These are phyloP conservation scores for Apostasia ramifera DNA, from an alignment of 106 monocot genomes.

Conservation along the genomic window DNA sequence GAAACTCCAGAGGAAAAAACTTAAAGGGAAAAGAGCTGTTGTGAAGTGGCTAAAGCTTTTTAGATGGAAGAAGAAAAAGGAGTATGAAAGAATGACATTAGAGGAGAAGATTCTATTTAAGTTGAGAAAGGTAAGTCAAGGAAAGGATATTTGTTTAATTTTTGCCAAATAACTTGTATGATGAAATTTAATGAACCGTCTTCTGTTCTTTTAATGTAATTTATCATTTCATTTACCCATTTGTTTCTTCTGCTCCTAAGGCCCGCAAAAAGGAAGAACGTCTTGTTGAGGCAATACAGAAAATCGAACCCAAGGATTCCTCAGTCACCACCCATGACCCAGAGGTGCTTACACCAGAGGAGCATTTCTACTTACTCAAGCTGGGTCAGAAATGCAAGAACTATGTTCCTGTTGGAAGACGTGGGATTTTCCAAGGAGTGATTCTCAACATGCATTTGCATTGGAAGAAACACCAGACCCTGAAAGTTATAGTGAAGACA, in stretches of 20 bases:
- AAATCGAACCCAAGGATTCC: constrained; percentile 71
- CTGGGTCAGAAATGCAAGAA: constrained; percentile 89
- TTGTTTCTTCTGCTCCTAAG: constrained; percentile 25
- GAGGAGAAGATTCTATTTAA: constrained; percentile 94
- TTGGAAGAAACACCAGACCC: constrained; percentile 97
- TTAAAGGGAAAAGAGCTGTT: constrained; percentile 88
- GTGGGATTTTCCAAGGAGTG: constrained; percentile 95
- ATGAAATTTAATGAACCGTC: background rate
- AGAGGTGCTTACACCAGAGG: constrained; percentile 93
- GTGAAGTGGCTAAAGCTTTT: constrained; percentile 85
- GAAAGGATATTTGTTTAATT: background rate
- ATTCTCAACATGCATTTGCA: constrained; percentile 99
- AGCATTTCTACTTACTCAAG: constrained; percentile 89
- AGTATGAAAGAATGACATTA: constrained; percentile 86
- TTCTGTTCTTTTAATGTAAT: background rate
- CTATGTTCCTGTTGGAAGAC: constrained; percentile 92
- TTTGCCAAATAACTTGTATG: background rate
- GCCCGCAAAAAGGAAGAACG: constrained; percentile 77
- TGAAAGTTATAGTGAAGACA: constrained; percentile 91
- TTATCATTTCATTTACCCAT: background rate
- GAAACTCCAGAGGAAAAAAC: constrained; percentile 71
- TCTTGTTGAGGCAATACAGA: constrained; percentile 57
- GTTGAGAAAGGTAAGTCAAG: constrained; percentile 51
- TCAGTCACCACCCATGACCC: constrained; percentile 77
- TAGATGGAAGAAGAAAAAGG: constrained; percentile 94